phyloP scores from a whole-genome alignment of 345 rosid genomes.

The Brassica cretica region DNA sequence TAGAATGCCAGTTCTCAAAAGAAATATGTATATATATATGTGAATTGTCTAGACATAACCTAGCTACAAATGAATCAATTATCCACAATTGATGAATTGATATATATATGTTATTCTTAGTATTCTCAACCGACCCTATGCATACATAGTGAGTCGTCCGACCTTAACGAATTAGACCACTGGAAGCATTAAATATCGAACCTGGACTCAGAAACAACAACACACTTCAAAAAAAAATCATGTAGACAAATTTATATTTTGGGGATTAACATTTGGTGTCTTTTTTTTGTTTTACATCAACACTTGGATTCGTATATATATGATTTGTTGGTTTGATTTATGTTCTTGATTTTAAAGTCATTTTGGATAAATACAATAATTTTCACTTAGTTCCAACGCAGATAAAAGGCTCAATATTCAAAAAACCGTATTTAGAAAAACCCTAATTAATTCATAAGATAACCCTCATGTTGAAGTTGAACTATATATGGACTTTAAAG shows the following conservation, averaged over 20 bases:
- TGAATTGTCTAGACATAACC: neutral
- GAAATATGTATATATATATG: neutral
- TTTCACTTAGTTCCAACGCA: conserved; percentile 31
- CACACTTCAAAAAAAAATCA: neutral
- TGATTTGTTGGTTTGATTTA: neutral
- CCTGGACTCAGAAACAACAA: neutral
- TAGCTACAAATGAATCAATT: neutral
- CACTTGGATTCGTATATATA: neutral
- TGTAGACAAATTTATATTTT: neutral
- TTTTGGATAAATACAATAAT: neutral
- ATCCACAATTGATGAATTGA: neutral
- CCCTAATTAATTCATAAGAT: conserved; percentile 20
- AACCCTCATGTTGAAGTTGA: conserved; percentile 15
- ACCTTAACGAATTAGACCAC: conserved; percentile 12
- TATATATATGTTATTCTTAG: neutral
- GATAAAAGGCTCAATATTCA: conserved; percentile 17
- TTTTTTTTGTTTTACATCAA: neutral
- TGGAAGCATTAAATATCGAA: neutral
- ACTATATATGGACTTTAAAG: conserved; percentile 9
- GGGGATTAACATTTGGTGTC: neutral
- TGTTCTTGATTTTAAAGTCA: neutral
- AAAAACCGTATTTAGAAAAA: conserved; percentile 1
- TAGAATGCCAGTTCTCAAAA: too few species aligned
- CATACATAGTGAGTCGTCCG: neutral
- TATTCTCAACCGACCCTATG: neutral